Evolutionary conservation across 2,329 filamentous ascomycete genomes (phyloP), one percentile per base, ranked within the genome.

Genomic region (Aspergillus alliaceus): DNA sequence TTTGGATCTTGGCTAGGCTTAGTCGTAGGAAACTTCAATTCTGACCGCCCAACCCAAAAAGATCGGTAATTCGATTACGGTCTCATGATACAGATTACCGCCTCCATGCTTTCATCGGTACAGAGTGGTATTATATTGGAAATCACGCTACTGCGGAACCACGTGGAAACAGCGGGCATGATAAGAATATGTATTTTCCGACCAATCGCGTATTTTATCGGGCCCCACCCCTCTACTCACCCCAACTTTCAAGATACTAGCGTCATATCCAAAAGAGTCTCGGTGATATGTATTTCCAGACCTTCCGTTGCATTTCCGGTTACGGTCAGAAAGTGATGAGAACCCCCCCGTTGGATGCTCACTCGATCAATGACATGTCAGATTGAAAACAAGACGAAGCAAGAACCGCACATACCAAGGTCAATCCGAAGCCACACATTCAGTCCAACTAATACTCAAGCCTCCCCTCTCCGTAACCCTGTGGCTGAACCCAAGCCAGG

Each of bases 121-220:
- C 27, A 29, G 5, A 29, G 5, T 29, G 9, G 27, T 29, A 29
- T 9, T 29, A 29, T 29, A 44, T 32, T 14, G 8, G 27, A 48
- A 54, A 58, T 59, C 52, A 51, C 39, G 53, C 50, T 59, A 51
- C 51, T 37, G 49, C 54, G 55, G 53, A 59, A 60, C 63, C 63
- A 65, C 63, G 63, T 65, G 63, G 63, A 58, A 60, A 57, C 53
- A 47, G 59, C 42, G 52, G 59, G 20, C 12, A 56, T 64, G 52
- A 59, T 56, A 58, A 58, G 42, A 51, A 42, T 32, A 24, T 48
- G 18, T 44, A 54, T 11, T 9, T 14, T 18, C 4, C 20, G 25
- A 18, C 61, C 63, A 65, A 65, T 65, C 59, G 56, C 24, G 40
- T 47, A 57, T 49, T 60, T 60, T 54, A 11, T 15, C 24, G 11